These are phyloP conservation scores for Botryococcus braunii DNA, from an alignment of 163 green algal species.

Conservation along the genomic window DNA sequence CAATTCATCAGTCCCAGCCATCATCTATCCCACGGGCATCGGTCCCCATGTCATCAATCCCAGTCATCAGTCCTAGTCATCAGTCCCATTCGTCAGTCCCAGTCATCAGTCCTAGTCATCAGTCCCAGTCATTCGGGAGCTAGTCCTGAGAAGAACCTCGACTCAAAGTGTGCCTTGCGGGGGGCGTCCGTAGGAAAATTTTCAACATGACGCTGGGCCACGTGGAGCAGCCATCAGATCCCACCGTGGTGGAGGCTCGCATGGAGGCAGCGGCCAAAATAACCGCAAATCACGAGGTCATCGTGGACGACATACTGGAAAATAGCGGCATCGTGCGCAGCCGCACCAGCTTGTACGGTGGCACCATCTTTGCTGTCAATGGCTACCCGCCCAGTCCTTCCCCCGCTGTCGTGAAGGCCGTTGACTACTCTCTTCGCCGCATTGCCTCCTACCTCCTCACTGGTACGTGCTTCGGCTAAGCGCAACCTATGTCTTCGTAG, in stretches of 20 bases:
- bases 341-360: conserved; percentile 8
- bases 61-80: too few relatives aligned
- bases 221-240: background rate
- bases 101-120: too few relatives aligned
- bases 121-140: too few relatives aligned
- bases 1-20: too few relatives aligned
- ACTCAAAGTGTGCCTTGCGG: too few relatives aligned
- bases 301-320: conserved; percentile 15
- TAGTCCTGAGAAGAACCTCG: too few relatives aligned
- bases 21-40: too few relatives aligned
- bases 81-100: too few relatives aligned
- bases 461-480: too few relatives aligned
- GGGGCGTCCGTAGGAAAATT: conserved; percentile 12
- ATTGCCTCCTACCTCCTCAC: conserved; percentile 15
- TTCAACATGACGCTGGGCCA: conserved; percentile 8
- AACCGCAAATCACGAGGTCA: conserved; percentile 11
- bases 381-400: conserved; percentile 9
- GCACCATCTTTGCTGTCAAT: conserved; percentile 7
- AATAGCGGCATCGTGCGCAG: conserved; percentile 15
- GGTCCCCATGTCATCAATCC: too few relatives aligned
- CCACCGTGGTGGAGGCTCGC: conserved; percentile 3
- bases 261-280: conserved; percentile 29
- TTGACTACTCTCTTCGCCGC: conserved; percentile 20
- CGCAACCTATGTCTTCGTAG: too few relatives aligned
- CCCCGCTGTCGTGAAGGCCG: conserved; percentile 5